Evolutionary conservation across 1,284 basidiomycete genomes (phyloP).

Genomic region (Cryptococcus wingfieldii): DNA sequence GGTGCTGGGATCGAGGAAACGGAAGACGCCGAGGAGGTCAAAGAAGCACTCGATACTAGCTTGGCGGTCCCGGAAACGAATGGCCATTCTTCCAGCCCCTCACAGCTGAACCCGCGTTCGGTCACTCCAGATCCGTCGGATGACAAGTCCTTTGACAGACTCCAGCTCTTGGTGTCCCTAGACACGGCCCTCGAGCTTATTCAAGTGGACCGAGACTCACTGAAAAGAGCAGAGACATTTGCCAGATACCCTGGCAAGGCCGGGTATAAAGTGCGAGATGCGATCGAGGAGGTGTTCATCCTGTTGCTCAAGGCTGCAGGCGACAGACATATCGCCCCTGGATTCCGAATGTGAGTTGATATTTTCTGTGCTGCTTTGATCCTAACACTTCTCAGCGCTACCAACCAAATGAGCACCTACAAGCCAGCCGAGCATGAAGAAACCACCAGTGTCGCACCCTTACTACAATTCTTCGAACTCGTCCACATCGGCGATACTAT

Average conservation of each 20-base stretch:
- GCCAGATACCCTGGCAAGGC: slow-evolving; percentile 75
- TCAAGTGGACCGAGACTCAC: slow-evolving; percentile 80
- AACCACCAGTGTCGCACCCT: slow-evolving; percentile 74
- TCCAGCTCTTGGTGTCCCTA: slow-evolving; percentile 84
- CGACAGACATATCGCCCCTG: slow-evolving; percentile 76
- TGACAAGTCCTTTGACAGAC: slow-evolving; percentile 54
- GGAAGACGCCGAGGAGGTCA: not conserved
- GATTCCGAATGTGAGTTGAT: slow-evolving; percentile 66
- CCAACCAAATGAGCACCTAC: slow-evolving; percentile 78
- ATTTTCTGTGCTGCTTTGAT: not conserved
- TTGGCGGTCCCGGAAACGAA: slow-evolving; percentile 11
- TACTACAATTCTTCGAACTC: slow-evolving; percentile 95
- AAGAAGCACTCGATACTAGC: slow-evolving; percentile 10
- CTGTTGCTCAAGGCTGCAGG: slow-evolving; percentile 72
- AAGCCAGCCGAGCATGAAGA: slow-evolving; percentile 76
- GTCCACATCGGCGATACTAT: slow-evolving; percentile 97
- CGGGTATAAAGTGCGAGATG: slow-evolving; percentile 74
- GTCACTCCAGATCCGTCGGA: slow-evolving; percentile 14
- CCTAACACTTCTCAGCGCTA: slow-evolving; percentile 57
- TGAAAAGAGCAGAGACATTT: slow-evolving; percentile 91
- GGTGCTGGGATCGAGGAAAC: slow-evolving; percentile 10
- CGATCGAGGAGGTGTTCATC: slow-evolving; percentile 88
- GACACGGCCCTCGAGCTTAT: slow-evolving; percentile 89
- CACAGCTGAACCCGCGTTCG: not conserved
- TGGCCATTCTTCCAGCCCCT: not conserved